A percentile compares a stretch with the other conserved stretches of the same genome.
These are phyloP conservation scores for Hyphodiscus sp. DNA, from an alignment of 2,329 filamentous ascomycete genomes.

Conservation along the genomic window DNA sequence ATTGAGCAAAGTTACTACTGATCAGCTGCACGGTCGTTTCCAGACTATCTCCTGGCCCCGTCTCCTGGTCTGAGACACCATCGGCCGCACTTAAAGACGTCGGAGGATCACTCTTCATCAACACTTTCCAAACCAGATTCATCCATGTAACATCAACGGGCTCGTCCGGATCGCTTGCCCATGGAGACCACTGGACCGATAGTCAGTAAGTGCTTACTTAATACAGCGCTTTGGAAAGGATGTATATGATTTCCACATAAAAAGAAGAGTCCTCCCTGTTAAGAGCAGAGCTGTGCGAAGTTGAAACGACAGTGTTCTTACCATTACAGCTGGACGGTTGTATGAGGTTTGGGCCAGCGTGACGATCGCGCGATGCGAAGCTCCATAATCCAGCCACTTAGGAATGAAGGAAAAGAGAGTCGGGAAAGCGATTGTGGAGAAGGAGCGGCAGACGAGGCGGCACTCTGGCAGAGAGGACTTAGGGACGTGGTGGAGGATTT, in stretches of 20 bases:
- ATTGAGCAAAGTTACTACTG: conserved; percentile 13
- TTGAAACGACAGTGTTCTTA: too few species aligned
- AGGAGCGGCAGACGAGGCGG: conserved; percentile 14
- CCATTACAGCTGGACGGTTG: conserved; percentile 14
- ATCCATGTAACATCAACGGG: conserved; percentile 10
- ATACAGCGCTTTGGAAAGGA: too few species aligned
- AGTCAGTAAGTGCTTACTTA: too few species aligned
- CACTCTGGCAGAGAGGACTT: conserved; percentile 8
- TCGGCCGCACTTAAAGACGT: neutral
- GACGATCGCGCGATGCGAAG: conserved; percentile 3
- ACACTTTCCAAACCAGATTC: conserved; percentile 15
- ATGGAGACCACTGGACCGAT: conserved; percentile 10
- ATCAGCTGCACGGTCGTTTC: conserved; percentile 4
- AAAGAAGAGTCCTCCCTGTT: too few species aligned
- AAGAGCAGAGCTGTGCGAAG: too few species aligned
- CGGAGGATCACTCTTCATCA: conserved; percentile 1
- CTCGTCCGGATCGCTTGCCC: conserved; percentile 10
- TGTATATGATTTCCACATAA: too few species aligned
- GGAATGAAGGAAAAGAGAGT: conserved; percentile 13
- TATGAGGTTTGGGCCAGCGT: conserved; percentile 8
- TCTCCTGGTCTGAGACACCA: neutral
- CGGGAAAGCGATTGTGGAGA: conserved; percentile 13
- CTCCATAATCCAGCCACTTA: conserved; percentile 10
- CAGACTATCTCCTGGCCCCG: neutral
- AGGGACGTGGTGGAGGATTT: conserved; percentile 14